These are phyloP conservation scores for Trichoderma parareesei DNA, from an alignment of 495 filamentous ascomycete genomes.

Conservation along the genomic window DNA sequence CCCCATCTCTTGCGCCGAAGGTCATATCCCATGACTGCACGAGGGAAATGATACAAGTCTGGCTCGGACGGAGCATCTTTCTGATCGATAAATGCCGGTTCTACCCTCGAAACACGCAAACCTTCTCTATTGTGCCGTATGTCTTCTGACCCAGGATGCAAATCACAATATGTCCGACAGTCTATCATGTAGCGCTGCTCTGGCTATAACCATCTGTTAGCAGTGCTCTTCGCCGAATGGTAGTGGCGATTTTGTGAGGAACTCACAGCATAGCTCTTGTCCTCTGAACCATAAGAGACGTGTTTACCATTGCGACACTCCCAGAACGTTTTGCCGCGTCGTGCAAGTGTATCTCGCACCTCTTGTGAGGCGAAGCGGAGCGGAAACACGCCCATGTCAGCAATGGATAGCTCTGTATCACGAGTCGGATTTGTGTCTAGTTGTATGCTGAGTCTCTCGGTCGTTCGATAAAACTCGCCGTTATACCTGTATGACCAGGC, in stretches of 20 bases:
- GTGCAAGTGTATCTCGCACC: not conserved
- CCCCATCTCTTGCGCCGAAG: constrained; percentile 2
- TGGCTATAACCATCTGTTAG: not conserved
- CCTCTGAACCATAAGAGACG: not conserved
- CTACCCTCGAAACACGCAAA: not conserved
- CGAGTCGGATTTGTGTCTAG: not conserved
- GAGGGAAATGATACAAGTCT: not conserved
- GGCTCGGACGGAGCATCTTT: not conserved
- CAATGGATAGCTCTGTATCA: not conserved
- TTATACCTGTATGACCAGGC: not conserved
- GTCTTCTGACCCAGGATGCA: not conserved
- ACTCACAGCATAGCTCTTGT: not conserved
- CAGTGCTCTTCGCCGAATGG: not conserved
- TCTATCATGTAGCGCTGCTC: not conserved
- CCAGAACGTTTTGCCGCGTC: not conserved
- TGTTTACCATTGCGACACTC: not conserved
- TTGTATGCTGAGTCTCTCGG: not conserved
- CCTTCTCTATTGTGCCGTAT: not conserved
- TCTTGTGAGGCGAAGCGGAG: not conserved
- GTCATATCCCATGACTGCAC: not conserved
- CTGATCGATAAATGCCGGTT: not conserved
- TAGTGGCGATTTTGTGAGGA: not conserved
- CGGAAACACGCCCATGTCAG: not conserved
- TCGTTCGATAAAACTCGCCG: not conserved
- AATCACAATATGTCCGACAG: not conserved